Conservation (phyloP, 768 basidiomycete genomes). For the Pleurotus djamor region DNA sequence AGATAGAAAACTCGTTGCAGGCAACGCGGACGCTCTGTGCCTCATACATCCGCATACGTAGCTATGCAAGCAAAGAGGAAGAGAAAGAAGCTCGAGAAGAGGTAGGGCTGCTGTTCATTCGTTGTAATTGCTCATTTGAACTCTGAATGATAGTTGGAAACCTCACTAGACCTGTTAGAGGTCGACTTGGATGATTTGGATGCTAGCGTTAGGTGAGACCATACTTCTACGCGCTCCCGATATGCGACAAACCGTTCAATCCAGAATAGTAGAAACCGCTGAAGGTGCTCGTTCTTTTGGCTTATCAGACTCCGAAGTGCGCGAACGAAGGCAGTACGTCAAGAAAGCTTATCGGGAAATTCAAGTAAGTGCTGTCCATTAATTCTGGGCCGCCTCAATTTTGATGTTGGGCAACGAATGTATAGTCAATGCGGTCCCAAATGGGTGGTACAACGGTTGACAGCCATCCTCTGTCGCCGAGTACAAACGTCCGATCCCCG, state of each 20-base stretch:
- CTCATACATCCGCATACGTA: constrained; percentile 73
- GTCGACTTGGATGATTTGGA: constrained; percentile 93
- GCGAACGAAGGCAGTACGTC: constrained; percentile 74
- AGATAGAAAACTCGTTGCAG: constrained; percentile 76
- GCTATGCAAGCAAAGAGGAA: constrained; percentile 36
- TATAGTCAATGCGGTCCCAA: constrained; percentile 3
- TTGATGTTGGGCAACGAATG: background rate
- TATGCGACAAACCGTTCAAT: constrained; percentile 6
- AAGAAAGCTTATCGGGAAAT: constrained; percentile 72
- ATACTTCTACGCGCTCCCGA: background rate
- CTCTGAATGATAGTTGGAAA: constrained; percentile 81
- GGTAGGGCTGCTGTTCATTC: constrained; percentile 58
- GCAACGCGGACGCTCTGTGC: constrained; percentile 68
- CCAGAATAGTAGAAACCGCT: constrained; percentile 82
- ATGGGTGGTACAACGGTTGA: background rate
- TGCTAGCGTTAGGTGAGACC: constrained; percentile 81
- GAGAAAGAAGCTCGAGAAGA: constrained; percentile 69
- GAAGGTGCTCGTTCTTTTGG: constrained; percentile 79
- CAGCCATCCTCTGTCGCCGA: constrained; percentile 3
- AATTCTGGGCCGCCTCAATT: background rate
- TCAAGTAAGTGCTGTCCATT: constrained; percentile 50
- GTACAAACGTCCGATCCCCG: background rate
- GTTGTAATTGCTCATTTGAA: background rate
- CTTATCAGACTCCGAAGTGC: constrained; percentile 75
- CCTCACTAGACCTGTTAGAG: constrained; percentile 74